Conservation (phyloP, 768 basidiomycete species). For the Polyporus arcularius region DNA sequence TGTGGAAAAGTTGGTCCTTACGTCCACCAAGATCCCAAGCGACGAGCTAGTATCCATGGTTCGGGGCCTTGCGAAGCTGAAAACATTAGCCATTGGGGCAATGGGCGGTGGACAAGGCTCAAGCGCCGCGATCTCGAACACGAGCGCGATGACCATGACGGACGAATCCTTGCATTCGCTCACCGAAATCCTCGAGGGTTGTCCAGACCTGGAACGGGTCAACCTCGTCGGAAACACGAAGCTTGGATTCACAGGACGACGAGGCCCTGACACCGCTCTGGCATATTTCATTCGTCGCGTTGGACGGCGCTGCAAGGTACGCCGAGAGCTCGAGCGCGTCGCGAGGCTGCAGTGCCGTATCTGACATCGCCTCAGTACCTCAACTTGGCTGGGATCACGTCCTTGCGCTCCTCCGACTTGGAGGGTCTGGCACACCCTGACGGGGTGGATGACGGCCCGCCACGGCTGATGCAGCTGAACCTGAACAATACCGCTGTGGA, state of each 20-base stretch:
- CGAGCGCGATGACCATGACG: constrained; percentile 55
- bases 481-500: constrained; percentile 65
- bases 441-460: constrained; percentile 30
- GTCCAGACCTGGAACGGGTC: constrained; percentile 47
- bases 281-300: constrained; percentile 49
- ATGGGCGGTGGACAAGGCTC: constrained; percentile 52
- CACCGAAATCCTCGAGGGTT: constrained; percentile 40
- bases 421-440: constrained; percentile 44
- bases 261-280: constrained; percentile 37
- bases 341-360: neutral
- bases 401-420: constrained; percentile 53
- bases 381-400: constrained; percentile 56
- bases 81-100: constrained; percentile 57
- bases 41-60: constrained; percentile 44
- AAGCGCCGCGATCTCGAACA: constrained; percentile 44
- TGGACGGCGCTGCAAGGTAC: constrained; percentile 61
- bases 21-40: constrained; percentile 50
- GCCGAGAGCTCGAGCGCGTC: constrained; percentile 1
- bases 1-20: constrained; percentile 65
- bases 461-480: constrained; percentile 48
- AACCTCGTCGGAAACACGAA: constrained; percentile 68
- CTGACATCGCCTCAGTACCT: constrained; percentile 38
- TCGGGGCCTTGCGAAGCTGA: constrained; percentile 41
- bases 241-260: constrained; percentile 43
- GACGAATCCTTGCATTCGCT: constrained; percentile 48